These are phyloP conservation scores for Magnusiomyces ingens DNA, from an alignment of 1,139 yeast species.

Conservation along the genomic window DNA sequence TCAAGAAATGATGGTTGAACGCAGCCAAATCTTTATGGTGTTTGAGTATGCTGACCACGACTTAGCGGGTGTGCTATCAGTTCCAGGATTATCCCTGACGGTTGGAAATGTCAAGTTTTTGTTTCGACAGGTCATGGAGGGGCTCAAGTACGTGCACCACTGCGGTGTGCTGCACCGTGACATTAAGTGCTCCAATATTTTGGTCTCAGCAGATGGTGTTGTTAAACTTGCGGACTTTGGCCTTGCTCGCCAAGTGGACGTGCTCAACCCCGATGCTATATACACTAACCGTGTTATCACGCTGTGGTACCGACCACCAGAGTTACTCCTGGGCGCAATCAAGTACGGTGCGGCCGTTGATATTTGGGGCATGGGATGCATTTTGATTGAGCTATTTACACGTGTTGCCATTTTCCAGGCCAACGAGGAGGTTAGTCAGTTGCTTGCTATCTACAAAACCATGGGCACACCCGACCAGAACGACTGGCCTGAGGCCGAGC, in stretches of 20 bases:
- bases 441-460: slow-evolving; percentile 64
- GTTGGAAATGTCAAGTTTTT: slow-evolving; percentile 70
- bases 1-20: slow-evolving; percentile 84
- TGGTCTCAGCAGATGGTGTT: slow-evolving; percentile 63
- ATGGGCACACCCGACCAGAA: slow-evolving; percentile 80
- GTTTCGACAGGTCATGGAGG: slow-evolving; percentile 70
- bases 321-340: slow-evolving; percentile 80
- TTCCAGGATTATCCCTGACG: slow-evolving; percentile 57
- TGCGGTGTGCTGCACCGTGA: slow-evolving; percentile 84
- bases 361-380: slow-evolving; percentile 96
- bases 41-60: slow-evolving; percentile 94
- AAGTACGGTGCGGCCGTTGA: slow-evolving; percentile 88
- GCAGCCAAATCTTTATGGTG: slow-evolving; percentile 74
- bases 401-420: slow-evolving; percentile 80
- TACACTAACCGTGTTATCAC: slow-evolving; percentile 95
- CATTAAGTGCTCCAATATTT: slow-evolving; percentile 86
- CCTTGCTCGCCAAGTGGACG: slow-evolving; percentile 53
- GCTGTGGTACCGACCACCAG: slow-evolving; percentile 97
- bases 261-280: slow-evolving; percentile 29
- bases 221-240: slow-evolving; percentile 93
- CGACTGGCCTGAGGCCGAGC: slow-evolving; percentile 72
- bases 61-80: slow-evolving; percentile 77
- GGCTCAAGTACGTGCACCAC: slow-evolving; percentile 73
- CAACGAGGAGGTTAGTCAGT: slow-evolving; percentile 77
- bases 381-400: slow-evolving; percentile 72